Base-by-base conservation (phyloP, 2,329 filamentous ascomycete species). In the Immersiporthe knoxdaviesiana region DNA sequence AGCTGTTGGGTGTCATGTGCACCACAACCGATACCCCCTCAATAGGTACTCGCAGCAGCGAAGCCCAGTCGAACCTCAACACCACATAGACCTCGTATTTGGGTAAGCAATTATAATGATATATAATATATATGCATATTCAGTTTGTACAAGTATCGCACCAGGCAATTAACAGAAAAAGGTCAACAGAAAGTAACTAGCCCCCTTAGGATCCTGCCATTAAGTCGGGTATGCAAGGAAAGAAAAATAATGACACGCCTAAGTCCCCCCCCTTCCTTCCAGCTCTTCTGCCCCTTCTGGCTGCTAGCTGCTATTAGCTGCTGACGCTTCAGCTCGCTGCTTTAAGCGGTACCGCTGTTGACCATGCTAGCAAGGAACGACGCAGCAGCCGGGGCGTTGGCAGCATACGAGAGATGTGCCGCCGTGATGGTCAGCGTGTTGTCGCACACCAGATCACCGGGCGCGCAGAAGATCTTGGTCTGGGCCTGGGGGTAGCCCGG, bases 391-490 rank as follows among this genome's bases (percentile, higher is more conserved):
- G 18, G 58, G 10, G 73, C 71, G 59, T 76, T 67, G 12, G 27
- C 41, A 8, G 71, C 72, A 63, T 76, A 77, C 12, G 71, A 72
- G 32, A 77, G 68, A 65, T 76, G 74, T 3, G 74, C 67, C 1
- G 72, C 47, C 24, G 73, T 74, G 50, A 77, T 73, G 37, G 74
- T 72, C 32, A 76, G 62, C 2, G 72, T 72, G 30, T 72, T 70
- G 30, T 59, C 30, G 65, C 76, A 77, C 32, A 77, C 76, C n/a
- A 74, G 62, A 44, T 77, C 76, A n/a, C 75, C 74, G 0, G 50
- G 1, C 4, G 72, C 70, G 62, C 76, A 77, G 47, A 74, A 75
- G 21, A 77, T 69, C 70, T 74, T 75, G 14, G 72, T 69, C 63
- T 73, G 67, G 41, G 67, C 72, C 18, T 54, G 59, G 14, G 72